Evolutionary conservation across 345 rosid species (phyloP).

Genomic region (Firmiana major): DNA sequence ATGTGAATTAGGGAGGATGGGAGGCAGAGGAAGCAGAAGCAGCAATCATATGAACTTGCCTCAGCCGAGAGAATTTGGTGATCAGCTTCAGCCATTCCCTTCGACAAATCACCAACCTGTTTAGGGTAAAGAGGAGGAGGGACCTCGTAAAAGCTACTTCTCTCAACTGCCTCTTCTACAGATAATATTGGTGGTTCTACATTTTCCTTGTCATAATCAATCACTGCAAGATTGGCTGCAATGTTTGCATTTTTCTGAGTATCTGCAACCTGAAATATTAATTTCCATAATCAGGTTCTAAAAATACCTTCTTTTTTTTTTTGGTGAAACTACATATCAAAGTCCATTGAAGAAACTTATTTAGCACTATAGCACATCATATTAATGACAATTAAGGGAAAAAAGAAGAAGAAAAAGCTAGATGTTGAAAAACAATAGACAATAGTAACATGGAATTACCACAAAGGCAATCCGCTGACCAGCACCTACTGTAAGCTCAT

Average conservation of each 20-base stretch:
- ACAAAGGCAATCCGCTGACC: constrained; percentile 77
- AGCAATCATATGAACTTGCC: constrained; percentile 31
- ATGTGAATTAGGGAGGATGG: neutral
- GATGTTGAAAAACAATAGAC: neutral
- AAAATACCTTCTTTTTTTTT: neutral
- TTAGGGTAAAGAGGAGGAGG: constrained; percentile 45
- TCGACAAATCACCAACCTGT: constrained; percentile 53
- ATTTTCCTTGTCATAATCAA: constrained; percentile 55
- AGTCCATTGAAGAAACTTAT: neutral
- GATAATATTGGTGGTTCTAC: constrained; percentile 55
- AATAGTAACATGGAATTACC: constrained; percentile 36
- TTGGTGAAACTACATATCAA: neutral
- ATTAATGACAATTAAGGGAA: neutral
- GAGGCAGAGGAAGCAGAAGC: neutral
- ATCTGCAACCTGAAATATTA: constrained; percentile 66
- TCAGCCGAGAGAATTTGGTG: constrained; percentile 53
- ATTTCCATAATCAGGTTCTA: constrained; percentile 16
- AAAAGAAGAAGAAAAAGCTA: neutral
- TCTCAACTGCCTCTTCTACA: constrained; percentile 71
- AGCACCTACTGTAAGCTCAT: constrained; percentile 46
- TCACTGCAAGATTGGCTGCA: constrained; percentile 53
- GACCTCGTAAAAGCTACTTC: constrained; percentile 62
- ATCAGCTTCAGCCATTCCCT: constrained; percentile 86
- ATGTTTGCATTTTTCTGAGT: constrained; percentile 70
- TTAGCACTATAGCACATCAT: neutral